Evolutionary conservation across 106 monocot genomes (phyloP).

Genomic region (Vanilla planifolia): DNA sequence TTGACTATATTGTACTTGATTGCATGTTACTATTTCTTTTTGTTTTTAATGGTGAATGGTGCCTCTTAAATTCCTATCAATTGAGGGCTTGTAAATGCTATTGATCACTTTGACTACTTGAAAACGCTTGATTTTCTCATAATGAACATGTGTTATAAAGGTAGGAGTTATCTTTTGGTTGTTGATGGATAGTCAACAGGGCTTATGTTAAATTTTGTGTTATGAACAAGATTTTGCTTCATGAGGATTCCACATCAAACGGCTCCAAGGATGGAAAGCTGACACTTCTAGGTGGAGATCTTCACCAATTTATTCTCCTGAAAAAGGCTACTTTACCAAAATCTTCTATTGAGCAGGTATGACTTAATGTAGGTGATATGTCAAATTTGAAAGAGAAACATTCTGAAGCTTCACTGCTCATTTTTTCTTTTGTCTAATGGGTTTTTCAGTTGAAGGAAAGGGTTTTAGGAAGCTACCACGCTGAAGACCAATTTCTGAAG

Average conservation of each 20-base stretch:
- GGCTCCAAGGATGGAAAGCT: slow-evolving; percentile 3
- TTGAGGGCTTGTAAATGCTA: no score
- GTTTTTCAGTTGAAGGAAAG: slow-evolving; percentile 29
- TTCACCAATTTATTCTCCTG: slow-evolving; percentile 30
- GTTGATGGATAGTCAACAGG: no score
- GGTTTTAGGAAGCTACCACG: slow-evolving; percentile 15
- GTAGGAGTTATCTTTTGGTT: no score
- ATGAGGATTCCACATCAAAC: slow-evolving; percentile 12
- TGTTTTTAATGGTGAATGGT: no score
- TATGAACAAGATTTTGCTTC: slow-evolving; percentile 1
- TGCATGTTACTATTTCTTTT: no score
- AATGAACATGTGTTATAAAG: no score
- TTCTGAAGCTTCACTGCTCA: background rate
- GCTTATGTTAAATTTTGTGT: no score
- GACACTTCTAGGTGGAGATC: background rate
- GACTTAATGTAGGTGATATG: background rate
- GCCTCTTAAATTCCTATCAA: no score
- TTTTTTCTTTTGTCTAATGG: slow-evolving; percentile 4
- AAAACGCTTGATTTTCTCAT: no score
- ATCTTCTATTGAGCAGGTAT: slow-evolving; percentile 49
- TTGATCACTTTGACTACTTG: no score
- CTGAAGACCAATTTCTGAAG: slow-evolving; percentile 3
- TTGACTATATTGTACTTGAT: no score
- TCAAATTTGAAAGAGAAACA: slow-evolving; percentile 1
- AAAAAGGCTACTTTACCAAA: slow-evolving; percentile 40